phyloP scores from a whole-genome alignment of 129 eudicot genomes.

The Lactuca saligna region DNA sequence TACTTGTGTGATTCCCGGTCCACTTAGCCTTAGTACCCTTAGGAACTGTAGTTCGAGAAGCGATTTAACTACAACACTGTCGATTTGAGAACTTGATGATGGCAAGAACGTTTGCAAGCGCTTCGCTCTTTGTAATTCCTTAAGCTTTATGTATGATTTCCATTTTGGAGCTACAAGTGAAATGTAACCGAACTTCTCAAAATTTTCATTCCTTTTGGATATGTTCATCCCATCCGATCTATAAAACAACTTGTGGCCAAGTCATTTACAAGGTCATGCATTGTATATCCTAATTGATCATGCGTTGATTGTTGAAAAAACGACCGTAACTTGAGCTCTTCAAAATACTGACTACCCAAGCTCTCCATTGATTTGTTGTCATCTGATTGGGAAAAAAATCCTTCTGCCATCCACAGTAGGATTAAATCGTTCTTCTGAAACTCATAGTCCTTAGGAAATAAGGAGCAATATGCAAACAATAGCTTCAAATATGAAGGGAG shows the following conservation, averaged over 20 bases:
- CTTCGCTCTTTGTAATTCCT: not conserved
- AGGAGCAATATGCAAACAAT: constrained; percentile 31
- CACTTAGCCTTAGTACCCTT: constrained; percentile 25
- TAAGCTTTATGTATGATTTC: not conserved
- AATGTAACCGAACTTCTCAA: not conserved
- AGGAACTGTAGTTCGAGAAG: constrained; percentile 18
- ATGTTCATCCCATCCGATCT: constrained; percentile 13
- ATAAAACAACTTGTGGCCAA: not conserved
- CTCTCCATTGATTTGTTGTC: constrained; percentile 21
- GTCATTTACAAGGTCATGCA: not conserved
- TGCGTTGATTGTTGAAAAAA: constrained; percentile 21
- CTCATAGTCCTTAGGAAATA: constrained; percentile 27
- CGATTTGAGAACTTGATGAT: not conserved
- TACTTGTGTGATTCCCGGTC: constrained; percentile 6
- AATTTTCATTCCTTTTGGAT: not conserved
- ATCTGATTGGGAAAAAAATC: not conserved
- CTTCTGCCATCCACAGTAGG: constrained; percentile 26
- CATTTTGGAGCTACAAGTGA: not conserved
- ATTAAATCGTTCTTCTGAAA: constrained; percentile 20
- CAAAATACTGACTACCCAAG: constrained; percentile 9
- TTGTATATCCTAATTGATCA: not conserved
- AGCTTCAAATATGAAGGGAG: constrained; percentile 27
- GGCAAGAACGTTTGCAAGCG: not conserved
- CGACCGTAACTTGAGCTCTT: constrained; percentile 5
- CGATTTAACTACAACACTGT: constrained; percentile 14